Evolutionary conservation across 2,329 filamentous ascomycete species (phyloP).

Genomic region (Calonectria pseudoreteaudii): DNA sequence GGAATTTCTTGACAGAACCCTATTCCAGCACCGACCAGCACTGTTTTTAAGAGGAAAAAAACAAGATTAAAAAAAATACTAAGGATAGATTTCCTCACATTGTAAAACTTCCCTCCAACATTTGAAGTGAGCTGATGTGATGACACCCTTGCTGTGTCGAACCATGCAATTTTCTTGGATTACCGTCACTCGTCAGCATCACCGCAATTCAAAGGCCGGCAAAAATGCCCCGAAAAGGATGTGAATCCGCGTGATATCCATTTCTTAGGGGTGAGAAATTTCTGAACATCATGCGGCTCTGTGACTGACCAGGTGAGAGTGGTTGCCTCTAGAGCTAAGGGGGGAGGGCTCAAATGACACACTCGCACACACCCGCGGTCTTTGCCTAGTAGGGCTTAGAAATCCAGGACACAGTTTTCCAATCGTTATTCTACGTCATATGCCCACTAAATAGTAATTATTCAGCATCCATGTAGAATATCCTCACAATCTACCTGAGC

Average conservation of each 20-base stretch:
- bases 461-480: neutral
- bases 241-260: neutral
- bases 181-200: neutral
- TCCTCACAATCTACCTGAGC: neutral
- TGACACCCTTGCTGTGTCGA: neutral
- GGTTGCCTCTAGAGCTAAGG: neutral
- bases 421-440: neutral
- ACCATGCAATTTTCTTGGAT: neutral
- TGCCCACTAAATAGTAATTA: neutral
- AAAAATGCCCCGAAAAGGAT: neutral
- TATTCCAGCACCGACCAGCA: neutral
- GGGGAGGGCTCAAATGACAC: neutral
- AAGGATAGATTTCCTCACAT: too few relatives aligned
- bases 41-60: neutral
- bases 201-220: neutral
- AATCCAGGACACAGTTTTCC: neutral
- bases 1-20: neutral
- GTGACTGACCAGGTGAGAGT: neutral
- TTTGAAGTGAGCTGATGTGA: neutral
- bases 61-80: too few relatives aligned
- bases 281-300: conserved; percentile 3
- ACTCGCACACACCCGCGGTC: neutral
- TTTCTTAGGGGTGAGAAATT: neutral
- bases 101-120: neutral
- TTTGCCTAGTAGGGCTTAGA: neutral